Percentiles rank a stretch among this genome's conserved stretches.
These are phyloP conservation scores for Oryza rufipogon DNA, from an alignment of 176 grass and related monocot species.

Conservation along the genomic window DNA sequence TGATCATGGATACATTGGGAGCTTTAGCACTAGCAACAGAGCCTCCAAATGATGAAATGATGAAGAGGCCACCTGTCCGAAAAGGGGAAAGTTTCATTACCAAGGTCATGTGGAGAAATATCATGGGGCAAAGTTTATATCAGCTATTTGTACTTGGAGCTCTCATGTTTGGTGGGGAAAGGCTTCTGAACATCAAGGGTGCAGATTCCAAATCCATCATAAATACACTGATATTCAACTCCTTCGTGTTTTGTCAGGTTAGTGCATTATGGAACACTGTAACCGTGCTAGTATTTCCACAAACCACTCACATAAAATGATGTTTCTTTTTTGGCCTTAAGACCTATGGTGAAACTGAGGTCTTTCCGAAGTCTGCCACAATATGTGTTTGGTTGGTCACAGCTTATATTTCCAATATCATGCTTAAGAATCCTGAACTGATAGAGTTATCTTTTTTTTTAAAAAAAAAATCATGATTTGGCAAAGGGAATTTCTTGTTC, in stretches of 20 bases:
- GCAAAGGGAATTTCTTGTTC: neutral
- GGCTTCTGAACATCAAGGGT: slow-evolving; percentile 67
- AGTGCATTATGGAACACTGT: slow-evolving; percentile 20
- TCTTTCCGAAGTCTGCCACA: neutral
- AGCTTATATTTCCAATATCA: neutral
- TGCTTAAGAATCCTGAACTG: neutral
- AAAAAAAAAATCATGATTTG: no score
- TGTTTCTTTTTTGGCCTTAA: neutral
- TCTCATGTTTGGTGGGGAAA: slow-evolving; percentile 75
- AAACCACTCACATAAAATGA: neutral
- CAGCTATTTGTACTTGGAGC: slow-evolving; percentile 76
- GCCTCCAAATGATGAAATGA: slow-evolving; percentile 93
- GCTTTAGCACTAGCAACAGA: slow-evolving; percentile 94
- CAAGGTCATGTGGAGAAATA: slow-evolving; percentile 92
- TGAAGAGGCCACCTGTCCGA: slow-evolving; percentile 72
- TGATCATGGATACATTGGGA: slow-evolving; percentile 98
- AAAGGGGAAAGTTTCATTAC: slow-evolving; percentile 80
- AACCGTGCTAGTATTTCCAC: neutral
- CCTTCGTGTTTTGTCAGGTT: slow-evolving; percentile 98
- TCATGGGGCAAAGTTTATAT: slow-evolving; percentile 87
- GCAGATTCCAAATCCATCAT: slow-evolving; percentile 65
- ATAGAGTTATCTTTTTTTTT: neutral
- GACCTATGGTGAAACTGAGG: neutral
- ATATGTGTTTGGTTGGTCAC: neutral
- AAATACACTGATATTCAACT: slow-evolving; percentile 96